Evolutionary conservation across 306 rosid species (phyloP).

Genomic region (Cucumis cinereus): DNA sequence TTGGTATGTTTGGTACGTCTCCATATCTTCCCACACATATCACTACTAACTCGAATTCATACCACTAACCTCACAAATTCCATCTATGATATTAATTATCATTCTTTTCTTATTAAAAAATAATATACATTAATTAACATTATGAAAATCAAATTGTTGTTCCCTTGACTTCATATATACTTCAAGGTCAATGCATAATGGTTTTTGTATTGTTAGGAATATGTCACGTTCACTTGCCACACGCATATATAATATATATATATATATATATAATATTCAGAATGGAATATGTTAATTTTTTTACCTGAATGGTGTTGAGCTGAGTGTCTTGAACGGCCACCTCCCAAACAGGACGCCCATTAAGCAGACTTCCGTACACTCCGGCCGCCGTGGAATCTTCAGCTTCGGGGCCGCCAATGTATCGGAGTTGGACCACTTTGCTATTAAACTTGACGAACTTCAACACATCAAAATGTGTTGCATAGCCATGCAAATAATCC

Average conservation of each 20-base stretch:
- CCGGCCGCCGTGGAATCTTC: neutral
- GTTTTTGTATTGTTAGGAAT: neutral
- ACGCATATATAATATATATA: too few relatives aligned
- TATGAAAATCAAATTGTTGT: neutral
- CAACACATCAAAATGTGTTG: constrained; percentile 40
- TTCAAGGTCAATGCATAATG: neutral
- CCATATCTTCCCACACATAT: constrained; percentile 52
- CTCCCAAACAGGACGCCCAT: constrained; percentile 30
- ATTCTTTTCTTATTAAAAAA: neutral
- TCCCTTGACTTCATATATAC: neutral
- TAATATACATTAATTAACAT: neutral
- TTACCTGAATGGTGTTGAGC: constrained; percentile 21
- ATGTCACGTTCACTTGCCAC: neutral
- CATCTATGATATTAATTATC: neutral
- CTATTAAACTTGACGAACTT: constrained; percentile 31
- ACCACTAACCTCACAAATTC: constrained; percentile 21
- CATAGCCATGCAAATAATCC: constrained; percentile 42
- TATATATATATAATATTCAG: too few relatives aligned
- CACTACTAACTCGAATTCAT: constrained; percentile 41
- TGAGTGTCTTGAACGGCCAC: constrained; percentile 17
- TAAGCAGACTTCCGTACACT: constrained; percentile 22
- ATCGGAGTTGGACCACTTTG: constrained; percentile 38
- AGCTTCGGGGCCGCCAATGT: constrained; percentile 4
- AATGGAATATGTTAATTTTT: too few relatives aligned
- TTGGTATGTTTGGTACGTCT: constrained; percentile 35